Base-by-base conservation (phyloP, 2,329 filamentous ascomycete genomes). In the Ceratocystis diversiconidia region DNA sequence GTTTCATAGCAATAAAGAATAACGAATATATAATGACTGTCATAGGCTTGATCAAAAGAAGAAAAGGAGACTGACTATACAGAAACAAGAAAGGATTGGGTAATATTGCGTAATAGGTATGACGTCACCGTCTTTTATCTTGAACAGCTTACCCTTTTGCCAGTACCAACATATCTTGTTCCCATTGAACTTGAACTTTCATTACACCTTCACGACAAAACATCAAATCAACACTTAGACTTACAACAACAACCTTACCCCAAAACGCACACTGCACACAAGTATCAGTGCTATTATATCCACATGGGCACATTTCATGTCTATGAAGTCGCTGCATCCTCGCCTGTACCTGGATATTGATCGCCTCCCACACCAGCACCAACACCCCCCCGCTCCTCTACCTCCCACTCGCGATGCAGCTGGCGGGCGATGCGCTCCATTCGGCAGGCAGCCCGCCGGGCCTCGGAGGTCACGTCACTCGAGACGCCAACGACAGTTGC, bases 351-450 rank as follows among this genome's bases (percentile, higher is more conserved):
- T 10, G 48, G 48, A 19, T 22, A 48, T n/a, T 7, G 19, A 5
- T 48, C 46, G 46, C 46, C 46, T n/a, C 46, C 19, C 17, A 48
- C 19, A 10, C 25, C 46, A 17, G 22, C 30, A 22, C 43, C 25
- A n/a, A 28, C 15, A 30, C 50, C 32, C 30, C 59, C 32, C 25
- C 44, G 52, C 43, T 72, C 69, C 65, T 76, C 74, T 25, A 74
- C 74, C 1, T 73, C 71, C 80, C 82, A 84, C 67, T 80, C 78
- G 30, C 74, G 73, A 71, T 85, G 83, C 61, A 85, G 79, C 60
- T 79, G 78, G 66, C 78, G 74, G 1, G 80, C 83, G 2, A 84
- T 74, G 63, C 76, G 76, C 73, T 85, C 82, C 10, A 86, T 71
- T 65, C 78, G 75, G 0, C 76, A 77, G 0, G 80, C 79, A 0